Conservation (phyloP, 2,329 filamentous ascomycete genomes). For the Talaromyces amestolkiae region DNA sequence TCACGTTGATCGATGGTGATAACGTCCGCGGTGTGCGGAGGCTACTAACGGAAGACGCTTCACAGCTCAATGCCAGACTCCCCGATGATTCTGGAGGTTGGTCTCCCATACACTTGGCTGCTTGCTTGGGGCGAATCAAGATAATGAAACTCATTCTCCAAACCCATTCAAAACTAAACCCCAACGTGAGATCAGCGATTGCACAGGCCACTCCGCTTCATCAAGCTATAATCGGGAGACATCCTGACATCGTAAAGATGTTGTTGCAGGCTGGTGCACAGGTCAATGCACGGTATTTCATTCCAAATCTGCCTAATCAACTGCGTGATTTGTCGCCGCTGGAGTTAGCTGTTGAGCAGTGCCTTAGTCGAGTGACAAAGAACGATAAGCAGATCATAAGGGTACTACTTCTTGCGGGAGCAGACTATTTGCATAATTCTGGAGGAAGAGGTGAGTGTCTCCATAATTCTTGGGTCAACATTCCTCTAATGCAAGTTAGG, state of each 20-base stretch:
- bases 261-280: slow-evolving; percentile 1
- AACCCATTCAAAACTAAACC: background rate
- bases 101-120: slow-evolving; percentile 5
- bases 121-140: background rate
- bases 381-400: background rate
- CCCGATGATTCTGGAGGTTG: background rate
- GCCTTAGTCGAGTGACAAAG: background rate
- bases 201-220: slow-evolving; percentile 3
- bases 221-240: slow-evolving; percentile 4
- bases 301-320: background rate
- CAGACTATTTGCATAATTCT: slow-evolving; percentile 7
- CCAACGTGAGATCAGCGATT: background rate
- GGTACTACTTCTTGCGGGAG: background rate
- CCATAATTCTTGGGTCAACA: background rate
- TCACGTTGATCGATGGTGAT: background rate
- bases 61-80: background rate
- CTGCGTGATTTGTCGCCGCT: background rate
- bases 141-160: slow-evolving; percentile 1
- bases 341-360: slow-evolving; percentile 5
- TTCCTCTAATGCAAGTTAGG: background rate
- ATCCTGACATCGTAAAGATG: background rate
- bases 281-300: background rate
- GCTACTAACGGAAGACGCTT: background rate
- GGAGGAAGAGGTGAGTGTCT: slow-evolving; percentile 5
- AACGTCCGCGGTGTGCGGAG: background rate